Conservation (phyloP, 176 grass and related monocot species). For the Triticum urartu region DNA sequence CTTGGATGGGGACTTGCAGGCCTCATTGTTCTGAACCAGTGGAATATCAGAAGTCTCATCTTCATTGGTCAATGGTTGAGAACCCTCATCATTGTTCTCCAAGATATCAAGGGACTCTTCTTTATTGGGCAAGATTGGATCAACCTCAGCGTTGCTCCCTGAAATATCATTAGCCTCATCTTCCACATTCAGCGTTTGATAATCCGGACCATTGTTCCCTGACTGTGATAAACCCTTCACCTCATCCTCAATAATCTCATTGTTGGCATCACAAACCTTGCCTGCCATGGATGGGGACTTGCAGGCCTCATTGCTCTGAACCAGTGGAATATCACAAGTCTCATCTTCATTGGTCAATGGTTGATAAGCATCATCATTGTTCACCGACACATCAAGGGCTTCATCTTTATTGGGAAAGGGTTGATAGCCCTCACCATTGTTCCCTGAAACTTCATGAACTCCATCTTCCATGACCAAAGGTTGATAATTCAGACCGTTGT, state of each 20-base stretch:
- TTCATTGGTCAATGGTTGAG: no score
- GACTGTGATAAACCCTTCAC: no score
- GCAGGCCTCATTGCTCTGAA: conserved; percentile 16
- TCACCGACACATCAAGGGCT: conserved; percentile 2
- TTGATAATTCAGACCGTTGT: conserved; percentile 16
- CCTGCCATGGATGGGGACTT: background rate
- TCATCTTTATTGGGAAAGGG: background rate
- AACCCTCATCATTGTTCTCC: no score
- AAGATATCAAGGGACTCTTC: no score
- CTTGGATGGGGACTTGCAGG: no score
- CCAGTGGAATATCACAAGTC: conserved; percentile 22
- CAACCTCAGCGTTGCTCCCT: no score
- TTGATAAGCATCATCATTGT: conserved; percentile 5
- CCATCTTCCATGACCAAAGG: conserved; percentile 5
- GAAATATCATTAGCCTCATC: no score
- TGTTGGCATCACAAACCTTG: conserved; percentile 22
- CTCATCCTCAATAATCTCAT: background rate
- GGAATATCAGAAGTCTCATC: no score
- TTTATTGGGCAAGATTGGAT: no score
- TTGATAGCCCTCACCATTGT: background rate
- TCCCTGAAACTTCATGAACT: background rate
- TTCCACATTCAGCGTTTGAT: no score
- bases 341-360: conserved; percentile 31
- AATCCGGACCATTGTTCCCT: no score
- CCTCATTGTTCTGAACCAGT: no score